Conservation (phyloP, 192 early-diverging fungal species). For the Linnemannia exigua region DNA sequence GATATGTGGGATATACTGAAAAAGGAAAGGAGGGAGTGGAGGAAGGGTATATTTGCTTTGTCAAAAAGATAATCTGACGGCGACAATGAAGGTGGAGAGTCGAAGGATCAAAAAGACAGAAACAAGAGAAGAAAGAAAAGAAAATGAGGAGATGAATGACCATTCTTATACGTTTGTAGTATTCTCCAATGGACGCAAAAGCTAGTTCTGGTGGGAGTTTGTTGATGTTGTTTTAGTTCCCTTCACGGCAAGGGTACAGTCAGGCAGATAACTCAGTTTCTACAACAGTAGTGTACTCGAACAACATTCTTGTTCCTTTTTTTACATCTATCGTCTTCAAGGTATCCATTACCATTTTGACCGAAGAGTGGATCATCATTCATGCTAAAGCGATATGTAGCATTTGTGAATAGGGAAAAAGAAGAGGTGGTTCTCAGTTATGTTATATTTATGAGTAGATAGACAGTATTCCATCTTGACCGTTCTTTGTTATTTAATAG, state of each 20-base stretch:
- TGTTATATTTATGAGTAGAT: neutral
- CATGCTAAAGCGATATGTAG: constrained; percentile 11
- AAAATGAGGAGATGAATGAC: neutral
- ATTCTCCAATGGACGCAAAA: neutral
- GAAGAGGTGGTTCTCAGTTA: neutral
- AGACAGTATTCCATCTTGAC: constrained; percentile 31
- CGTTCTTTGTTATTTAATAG: neutral
- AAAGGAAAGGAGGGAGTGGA: neutral
- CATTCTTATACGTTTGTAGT: neutral
- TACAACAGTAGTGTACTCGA: neutral
- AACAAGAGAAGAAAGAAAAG: neutral
- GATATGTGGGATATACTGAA: neutral
- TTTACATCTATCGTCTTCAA: neutral
- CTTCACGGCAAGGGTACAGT: no score
- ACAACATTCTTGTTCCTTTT: constrained; percentile 23
- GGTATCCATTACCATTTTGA: neutral
- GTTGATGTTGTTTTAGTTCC: no score
- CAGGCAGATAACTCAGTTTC: no score
- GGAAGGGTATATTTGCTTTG: neutral
- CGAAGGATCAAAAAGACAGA: neutral
- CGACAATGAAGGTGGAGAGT: neutral
- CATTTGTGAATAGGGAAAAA: no score
- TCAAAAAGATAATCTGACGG: neutral
- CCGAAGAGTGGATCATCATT: constrained; percentile 42
- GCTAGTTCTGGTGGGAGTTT: neutral